phyloP scores from a whole-genome alignment of 345 rosid genomes.

The Erodium maritimum region DNA sequence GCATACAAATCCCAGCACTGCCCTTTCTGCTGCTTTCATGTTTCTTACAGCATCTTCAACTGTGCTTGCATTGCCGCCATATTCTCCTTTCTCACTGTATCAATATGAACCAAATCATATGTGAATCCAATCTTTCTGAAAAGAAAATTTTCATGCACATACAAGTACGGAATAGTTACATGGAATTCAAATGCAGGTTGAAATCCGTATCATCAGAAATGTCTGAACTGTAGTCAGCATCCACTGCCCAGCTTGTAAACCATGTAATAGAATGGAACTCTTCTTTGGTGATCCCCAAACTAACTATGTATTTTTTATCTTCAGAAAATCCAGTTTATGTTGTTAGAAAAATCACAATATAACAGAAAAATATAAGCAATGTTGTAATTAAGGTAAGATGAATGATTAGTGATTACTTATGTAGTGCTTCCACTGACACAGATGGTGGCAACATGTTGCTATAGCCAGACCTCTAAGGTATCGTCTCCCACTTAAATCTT shows the following conservation, averaged over 20 bases:
- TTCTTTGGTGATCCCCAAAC: constrained; percentile 45
- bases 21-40: constrained; percentile 61
- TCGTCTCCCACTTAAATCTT: constrained; percentile 2
- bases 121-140: background rate
- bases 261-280: constrained; percentile 71
- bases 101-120: background rate
- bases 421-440: constrained; percentile 91
- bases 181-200: constrained; percentile 17
- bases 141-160: background rate
- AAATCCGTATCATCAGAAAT: constrained; percentile 30
- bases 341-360: too few relatives aligned
- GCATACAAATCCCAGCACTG: constrained; percentile 72
- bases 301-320: constrained; percentile 53
- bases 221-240: constrained; percentile 72
- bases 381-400: background rate
- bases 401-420: constrained; percentile 34
- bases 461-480: constrained; percentile 51
- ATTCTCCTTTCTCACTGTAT: constrained; percentile 31
- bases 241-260: constrained; percentile 98
- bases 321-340: constrained; percentile 4
- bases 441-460: constrained; percentile 97
- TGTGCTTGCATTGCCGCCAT: constrained; percentile 18
- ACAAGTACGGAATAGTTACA: constrained; percentile 16
- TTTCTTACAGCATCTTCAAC: constrained; percentile 51
- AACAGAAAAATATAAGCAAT: background rate